phyloP scores from a whole-genome alignment of 1,284 basidiomycete genomes.

The Mycocalia duriaeana region DNA sequence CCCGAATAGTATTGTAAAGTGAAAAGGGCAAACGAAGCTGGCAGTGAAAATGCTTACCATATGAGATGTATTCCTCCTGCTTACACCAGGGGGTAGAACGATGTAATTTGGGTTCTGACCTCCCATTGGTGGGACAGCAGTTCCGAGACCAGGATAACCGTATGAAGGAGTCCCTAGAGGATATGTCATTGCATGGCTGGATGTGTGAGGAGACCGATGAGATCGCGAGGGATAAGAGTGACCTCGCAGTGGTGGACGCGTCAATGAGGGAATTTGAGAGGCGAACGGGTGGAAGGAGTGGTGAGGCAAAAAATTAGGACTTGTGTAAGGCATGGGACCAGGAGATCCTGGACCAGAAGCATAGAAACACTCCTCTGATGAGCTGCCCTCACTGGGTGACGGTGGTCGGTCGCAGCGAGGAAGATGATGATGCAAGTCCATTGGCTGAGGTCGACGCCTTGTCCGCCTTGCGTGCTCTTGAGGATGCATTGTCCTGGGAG shows the following conservation, averaged over 20 bases:
- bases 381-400: not conserved
- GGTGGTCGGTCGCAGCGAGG: not conserved
- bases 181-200: conserved; percentile 11
- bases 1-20: too few species aligned
- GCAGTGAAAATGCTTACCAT: too few species aligned
- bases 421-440: not conserved
- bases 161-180: conserved; percentile 17
- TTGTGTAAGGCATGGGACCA: not conserved
- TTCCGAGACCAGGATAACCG: conserved; percentile 12
- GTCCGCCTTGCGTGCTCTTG: too few species aligned
- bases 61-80: too few species aligned
- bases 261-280: not conserved
- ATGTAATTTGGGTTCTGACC: conserved; percentile 16
- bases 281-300: not conserved
- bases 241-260: not conserved
- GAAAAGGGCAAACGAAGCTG: too few species aligned
- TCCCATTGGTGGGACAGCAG: conserved; percentile 2
- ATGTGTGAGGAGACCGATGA: conserved; percentile 6
- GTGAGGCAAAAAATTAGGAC: not conserved
- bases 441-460: conserved; percentile 9
- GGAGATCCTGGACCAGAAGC: not conserved
- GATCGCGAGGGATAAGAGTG: conserved; percentile 9
- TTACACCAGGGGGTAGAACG: conserved; percentile 14
- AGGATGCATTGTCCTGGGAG: not conserved
- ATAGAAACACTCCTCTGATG: not conserved